Evolutionary conservation across 2,329 filamentous ascomycete species (phyloP).

Genomic region (Ascochyta fabae): DNA sequence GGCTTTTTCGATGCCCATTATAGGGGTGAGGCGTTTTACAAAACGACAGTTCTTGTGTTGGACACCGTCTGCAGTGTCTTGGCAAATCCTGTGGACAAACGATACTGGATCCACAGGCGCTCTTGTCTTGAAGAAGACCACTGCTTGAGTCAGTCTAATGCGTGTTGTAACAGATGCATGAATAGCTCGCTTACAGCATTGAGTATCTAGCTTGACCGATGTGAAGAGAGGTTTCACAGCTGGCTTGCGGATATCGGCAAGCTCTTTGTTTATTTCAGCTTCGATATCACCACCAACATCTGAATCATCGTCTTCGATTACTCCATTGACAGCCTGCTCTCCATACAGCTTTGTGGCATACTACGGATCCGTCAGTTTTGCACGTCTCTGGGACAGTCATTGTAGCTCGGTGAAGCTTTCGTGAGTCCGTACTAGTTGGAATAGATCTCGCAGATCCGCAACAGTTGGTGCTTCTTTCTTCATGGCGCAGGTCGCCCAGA

Average conservation of each 20-base stretch:
- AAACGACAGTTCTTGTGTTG: constrained; percentile 62
- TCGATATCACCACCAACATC: constrained; percentile 67
- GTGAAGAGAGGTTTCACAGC: constrained; percentile 58
- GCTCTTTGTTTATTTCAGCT: constrained; percentile 72
- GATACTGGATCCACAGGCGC: constrained; percentile 65
- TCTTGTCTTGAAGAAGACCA: constrained; percentile 65
- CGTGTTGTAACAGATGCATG: not conserved
- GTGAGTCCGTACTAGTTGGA: constrained; percentile 64
- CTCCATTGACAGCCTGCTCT: constrained; percentile 45
- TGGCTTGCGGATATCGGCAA: constrained; percentile 67
- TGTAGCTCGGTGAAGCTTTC: not conserved
- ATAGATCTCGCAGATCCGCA: constrained; percentile 69
- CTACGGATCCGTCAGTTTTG: constrained; percentile 58
- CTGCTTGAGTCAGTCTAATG: constrained; percentile 45
- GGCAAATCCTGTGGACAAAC: constrained; percentile 65
- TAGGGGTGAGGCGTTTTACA: constrained; percentile 66
- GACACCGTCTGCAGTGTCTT: constrained; percentile 59
- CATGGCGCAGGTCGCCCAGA: constrained; percentile 80
- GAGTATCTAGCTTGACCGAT: constrained; percentile 61
- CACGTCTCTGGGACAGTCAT: not conserved
- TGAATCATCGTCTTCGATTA: constrained; percentile 50
- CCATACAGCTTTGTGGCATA: constrained; percentile 67
- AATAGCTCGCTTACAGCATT: constrained; percentile 55
- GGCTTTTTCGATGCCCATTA: constrained; percentile 68
- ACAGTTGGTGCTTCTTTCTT: constrained; percentile 74